Percentiles rank a stretch among this genome's conserved stretches.
Evolutionary conservation across 2,329 filamentous ascomycete species (phyloP).

Genomic region (Pyricularia sp.): DNA sequence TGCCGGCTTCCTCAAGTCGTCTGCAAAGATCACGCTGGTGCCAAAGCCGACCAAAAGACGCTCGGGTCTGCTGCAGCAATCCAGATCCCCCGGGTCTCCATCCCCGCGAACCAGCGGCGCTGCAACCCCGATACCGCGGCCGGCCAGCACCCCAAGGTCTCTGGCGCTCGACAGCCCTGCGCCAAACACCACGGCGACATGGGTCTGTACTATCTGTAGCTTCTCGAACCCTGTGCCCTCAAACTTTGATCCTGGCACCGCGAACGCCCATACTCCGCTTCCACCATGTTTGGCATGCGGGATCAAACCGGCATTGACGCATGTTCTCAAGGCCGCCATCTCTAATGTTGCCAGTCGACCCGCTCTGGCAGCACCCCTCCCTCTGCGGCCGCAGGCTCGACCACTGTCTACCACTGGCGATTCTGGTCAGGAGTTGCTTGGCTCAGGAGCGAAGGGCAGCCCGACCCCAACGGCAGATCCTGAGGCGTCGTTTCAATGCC

Average conservation of each 20-base stretch:
- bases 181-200: conserved; percentile 59
- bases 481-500: conserved; percentile 53
- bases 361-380: conserved; percentile 17
- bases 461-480: conserved; percentile 15
- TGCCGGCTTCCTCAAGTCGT: conserved; percentile 90
- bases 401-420: not conserved
- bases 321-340: conserved; percentile 81
- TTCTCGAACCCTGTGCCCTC: conserved; percentile 89
- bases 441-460: not conserved
- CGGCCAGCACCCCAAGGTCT: conserved; percentile 32
- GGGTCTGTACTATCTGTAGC: conserved; percentile 93
- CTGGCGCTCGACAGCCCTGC: conserved; percentile 32
- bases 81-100: conserved; percentile 34
- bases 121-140: conserved; percentile 34
- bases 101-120: conserved; percentile 33
- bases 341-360: conserved; percentile 56
- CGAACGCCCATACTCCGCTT: conserved; percentile 68
- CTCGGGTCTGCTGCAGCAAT: conserved; percentile 41
- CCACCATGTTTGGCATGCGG: conserved; percentile 88
- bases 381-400: conserved; percentile 16
- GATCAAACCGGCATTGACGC: conserved; percentile 78
- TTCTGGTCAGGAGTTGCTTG: conserved; percentile 2
- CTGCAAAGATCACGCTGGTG: conserved; percentile 81
- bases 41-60: conserved; percentile 68
- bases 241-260: conserved; percentile 82